Base-by-base conservation (phyloP, 306 rosid genomes). In the Fagus sylvatica region DNA sequence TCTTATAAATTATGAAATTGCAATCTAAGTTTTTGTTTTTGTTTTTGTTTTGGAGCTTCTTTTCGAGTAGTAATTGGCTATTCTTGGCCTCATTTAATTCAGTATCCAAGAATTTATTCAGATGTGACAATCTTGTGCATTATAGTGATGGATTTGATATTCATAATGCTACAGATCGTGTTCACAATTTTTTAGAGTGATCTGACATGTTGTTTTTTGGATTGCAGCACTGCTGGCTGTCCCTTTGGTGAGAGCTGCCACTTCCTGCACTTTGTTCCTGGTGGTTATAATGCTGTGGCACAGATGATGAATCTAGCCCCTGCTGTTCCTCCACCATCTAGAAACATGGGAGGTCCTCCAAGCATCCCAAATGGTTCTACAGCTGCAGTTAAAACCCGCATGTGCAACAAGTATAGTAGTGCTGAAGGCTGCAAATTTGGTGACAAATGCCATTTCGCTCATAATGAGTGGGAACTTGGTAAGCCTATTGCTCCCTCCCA, bases 371-470 rank as follows among this genome's bases (percentile, higher is more conserved):
- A 93, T 69, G 99, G 99, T 43, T 87, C 98, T 19, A 56, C 80
- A 7, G 13, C 87, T 32, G 46, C 87, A 42, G 94, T 84, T 39
- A 95, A 95, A 83, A 86, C 89, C 34, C 97, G 98, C 73, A 32
- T 90, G 74, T 95, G 99, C 90, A 91, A 84, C 86, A 95, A 81
- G 77, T 91, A 72, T 72, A 93, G 87, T 46, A 60, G 88, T 32
- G 93, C 98, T 0, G 99, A 95, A 85, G 98, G 99, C 82, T 95
- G 99, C 86, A 95, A 93, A 85, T 95, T 89, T 66, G 99, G 99
- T 39, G 98, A 91, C 81, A 95, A 93, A 81, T 95, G 99, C 59
- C 91, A 88, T 84, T 95, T 93, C 66, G 99, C 99, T 12, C 99
- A 95, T 67, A 92, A 98, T 60, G 99, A 95, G 83, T 88, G 99